These are phyloP conservation scores for Mercurialis annua DNA, from an alignment of 345 rosid genomes.

Conservation along the genomic window DNA sequence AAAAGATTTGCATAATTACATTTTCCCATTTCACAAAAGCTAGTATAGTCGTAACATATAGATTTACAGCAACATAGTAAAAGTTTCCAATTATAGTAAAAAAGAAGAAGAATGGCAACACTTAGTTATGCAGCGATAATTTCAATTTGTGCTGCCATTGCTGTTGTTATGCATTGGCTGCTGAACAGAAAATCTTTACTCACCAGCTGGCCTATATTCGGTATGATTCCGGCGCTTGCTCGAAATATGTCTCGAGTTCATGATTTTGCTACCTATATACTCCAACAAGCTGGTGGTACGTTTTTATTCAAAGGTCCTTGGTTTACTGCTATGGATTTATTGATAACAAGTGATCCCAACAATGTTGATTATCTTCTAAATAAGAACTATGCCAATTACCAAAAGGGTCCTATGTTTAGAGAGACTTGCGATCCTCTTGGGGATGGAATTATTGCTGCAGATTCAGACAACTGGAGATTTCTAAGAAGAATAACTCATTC, in stretches of 20 bases:
- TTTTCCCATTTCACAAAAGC: too few relatives aligned
- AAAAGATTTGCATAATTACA: too few relatives aligned
- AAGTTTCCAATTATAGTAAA: too few relatives aligned
- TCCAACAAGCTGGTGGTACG: constrained; percentile 8
- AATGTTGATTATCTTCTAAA: too few relatives aligned
- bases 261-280: too few relatives aligned
- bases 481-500: constrained; percentile 10
- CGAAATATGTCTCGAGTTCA: not conserved
- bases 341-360: constrained; percentile 18
- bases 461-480: constrained; percentile 15
- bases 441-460: constrained; percentile 16
- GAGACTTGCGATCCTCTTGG: constrained; percentile 21
- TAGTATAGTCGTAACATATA: too few relatives aligned
- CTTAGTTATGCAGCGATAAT: too few relatives aligned
- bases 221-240: constrained; percentile 8
- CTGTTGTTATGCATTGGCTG: not conserved
- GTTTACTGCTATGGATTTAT: constrained; percentile 12
- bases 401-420: too few relatives aligned
- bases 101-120: too few relatives aligned
- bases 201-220: constrained; percentile 7
- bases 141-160: too few relatives aligned
- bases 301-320: constrained; percentile 13
- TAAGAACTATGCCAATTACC: too few relatives aligned
- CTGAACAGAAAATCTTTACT: not conserved
- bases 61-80: too few relatives aligned